Evolutionary conservation across 805 yeast species (phyloP).

Genomic region (Scheffersomyces coipomensis): DNA sequence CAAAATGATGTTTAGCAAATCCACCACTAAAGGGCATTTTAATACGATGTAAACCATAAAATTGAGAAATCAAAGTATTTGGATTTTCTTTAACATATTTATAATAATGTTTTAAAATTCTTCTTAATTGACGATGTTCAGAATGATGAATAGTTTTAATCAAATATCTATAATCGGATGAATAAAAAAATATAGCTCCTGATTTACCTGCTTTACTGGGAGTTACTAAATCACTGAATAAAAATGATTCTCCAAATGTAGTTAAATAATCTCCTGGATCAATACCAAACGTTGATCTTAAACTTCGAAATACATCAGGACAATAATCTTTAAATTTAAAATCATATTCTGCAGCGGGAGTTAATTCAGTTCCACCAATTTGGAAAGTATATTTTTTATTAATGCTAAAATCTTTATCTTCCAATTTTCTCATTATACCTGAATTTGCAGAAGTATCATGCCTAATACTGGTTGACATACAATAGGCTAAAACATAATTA

Average conservation of each 20-base stretch:
- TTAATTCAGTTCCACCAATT: conserved; percentile 79
- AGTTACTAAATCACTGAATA: conserved; percentile 86
- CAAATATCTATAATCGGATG: conserved; percentile 89
- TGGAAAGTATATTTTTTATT: conserved; percentile 85
- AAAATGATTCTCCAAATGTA: conserved; percentile 89
- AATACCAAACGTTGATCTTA: conserved; percentile 75
- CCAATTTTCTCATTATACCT: conserved; percentile 73
- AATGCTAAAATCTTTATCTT: conserved; percentile 65
- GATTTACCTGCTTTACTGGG: conserved; percentile 93
- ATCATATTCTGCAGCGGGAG: conserved; percentile 92
- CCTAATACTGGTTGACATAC: conserved; percentile 95
- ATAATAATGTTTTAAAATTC: conserved; percentile 72
- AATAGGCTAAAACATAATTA: conserved; percentile 90
- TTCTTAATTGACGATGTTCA: conserved; percentile 82
- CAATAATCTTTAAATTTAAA: conserved; percentile 96
- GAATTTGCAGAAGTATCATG: conserved; percentile 93
- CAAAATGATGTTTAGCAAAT: conserved; percentile 77
- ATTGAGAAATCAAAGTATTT: conserved; percentile 87
- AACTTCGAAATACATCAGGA: conserved; percentile 89
- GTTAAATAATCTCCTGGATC: conserved; percentile 96
- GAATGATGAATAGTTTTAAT: conserved; percentile 94
- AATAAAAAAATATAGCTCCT: conserved; percentile 94
- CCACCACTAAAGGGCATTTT: conserved; percentile 73
- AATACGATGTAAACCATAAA: conserved; percentile 91
- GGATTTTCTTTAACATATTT: conserved; percentile 81